Evolutionary conservation across 805 yeast species (phyloP), one percentile per base, ranked within the genome.

Genomic region (Saturnispora dispora): DNA sequence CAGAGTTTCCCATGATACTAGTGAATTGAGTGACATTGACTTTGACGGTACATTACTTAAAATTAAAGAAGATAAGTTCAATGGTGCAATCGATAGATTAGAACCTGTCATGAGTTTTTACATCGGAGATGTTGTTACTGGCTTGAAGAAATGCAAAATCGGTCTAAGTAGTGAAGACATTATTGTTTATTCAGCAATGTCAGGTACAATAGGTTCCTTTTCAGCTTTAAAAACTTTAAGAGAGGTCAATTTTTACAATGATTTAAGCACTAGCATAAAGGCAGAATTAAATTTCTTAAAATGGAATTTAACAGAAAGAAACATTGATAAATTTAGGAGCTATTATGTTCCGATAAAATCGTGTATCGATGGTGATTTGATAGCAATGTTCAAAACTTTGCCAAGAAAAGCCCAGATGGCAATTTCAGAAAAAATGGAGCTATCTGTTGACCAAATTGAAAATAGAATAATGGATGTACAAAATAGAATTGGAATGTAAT

Each of bases 351-450:
- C 97, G 0, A 77, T 75, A 2, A 83, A 81, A 55, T 76, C 79
- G 47, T 81, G 85, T 2, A 74, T 93, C 40, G 97, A 93, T 67
- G 99, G 99, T 9, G 98, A 93, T 62, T 70, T 87, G 15, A 71
- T 91, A 46, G 96, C 88, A 59, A 63, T 66, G 41, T 86, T 71
- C 59, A 66, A 61, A 46, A 60, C 63, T 9, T 62, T 78, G 20
- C 59, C 61, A 13, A 62, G 64, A 1, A 58, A 68, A 1, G 60
- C 64, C 4, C 71, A 75, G 52, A 57, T 69, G 20, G 64, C 60
- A 18, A 66, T 77, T 28, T 72, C 74, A 7, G 59, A 66, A 13
- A 65, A 66, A 44, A 60, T 79, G 60, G 80, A 78, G 32, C 66
- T 78, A 53, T 59, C 71, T 1, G 74, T 79, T 2, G 60, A 65